These are phyloP conservation scores for Aspergillus spinulosporus DNA, from an alignment of 2,329 filamentous ascomycete species.

Conservation along the genomic window DNA sequence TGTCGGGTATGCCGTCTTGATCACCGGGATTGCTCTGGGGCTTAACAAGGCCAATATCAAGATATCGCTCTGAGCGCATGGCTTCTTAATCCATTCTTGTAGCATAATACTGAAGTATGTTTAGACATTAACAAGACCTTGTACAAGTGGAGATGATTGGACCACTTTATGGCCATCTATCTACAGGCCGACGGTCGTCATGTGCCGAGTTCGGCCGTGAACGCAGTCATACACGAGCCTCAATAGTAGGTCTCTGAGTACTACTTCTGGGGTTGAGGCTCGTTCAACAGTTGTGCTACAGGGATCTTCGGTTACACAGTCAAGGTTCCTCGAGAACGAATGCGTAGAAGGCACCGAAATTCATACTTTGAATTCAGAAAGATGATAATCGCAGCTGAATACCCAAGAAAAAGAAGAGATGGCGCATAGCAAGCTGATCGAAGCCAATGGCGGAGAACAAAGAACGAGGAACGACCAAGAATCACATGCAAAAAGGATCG, in stretches of 20 bases:
- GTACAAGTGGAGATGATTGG: too few species aligned
- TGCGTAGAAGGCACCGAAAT: not conserved
- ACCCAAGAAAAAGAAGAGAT: too few species aligned
- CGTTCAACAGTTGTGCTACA: not conserved
- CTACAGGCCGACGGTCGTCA: too few species aligned
- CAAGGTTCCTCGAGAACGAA: not conserved
- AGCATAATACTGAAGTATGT: not conserved
- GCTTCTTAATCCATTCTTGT: not conserved
- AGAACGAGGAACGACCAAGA: not conserved
- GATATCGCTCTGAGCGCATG: conserved; percentile 15
- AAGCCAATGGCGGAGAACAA: not conserved
- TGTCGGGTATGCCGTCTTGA: conserved; percentile 65
- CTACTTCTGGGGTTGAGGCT: too few species aligned
- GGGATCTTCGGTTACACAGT: not conserved
- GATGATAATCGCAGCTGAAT: too few species aligned
- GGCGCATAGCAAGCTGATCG: not conserved
- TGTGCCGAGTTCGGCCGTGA: too few species aligned
- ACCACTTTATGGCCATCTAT: too few species aligned
- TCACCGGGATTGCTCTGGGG: conserved; percentile 64
- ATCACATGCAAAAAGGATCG: conserved; percentile 5
- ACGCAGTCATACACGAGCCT: not conserved
- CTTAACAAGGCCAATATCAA: conserved; percentile 43
- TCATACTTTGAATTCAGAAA: not conserved
- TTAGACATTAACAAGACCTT: too few species aligned
- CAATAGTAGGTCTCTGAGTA: too few species aligned